Evolutionary conservation across 768 basidiomycete genomes (phyloP), one percentile per base, ranked within the genome.

Genomic region (Rhodotorula babjevae): DNA sequence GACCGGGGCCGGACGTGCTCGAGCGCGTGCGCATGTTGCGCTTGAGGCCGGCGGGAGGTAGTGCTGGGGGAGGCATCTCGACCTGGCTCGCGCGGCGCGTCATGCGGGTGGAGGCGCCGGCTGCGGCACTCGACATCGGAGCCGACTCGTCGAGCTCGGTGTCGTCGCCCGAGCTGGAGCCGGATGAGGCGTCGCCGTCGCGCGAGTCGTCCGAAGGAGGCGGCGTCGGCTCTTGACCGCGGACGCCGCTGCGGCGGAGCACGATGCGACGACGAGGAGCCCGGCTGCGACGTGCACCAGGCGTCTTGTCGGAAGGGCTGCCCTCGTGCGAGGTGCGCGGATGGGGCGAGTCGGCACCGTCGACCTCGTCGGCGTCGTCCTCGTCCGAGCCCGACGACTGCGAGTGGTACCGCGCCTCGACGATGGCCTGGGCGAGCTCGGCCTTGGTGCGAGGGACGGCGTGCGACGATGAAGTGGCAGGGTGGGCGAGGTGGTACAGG

Each of bases 101-200:
- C 58, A 68, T 56, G 31, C 42, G 40, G 36, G 36, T 36, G 5
- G 36, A 36, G 33, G 61, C 36, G 79, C 36, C 86, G 84, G 61
- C 84, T 83, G 21, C 81, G 16, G 81, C n/a, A 81, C 83, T 36
- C 27, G 44, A 19, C n/a, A 27, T 8, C 12, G 15, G 50, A 80
- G 77, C 42, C 50, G 3, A 46, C 47, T 82, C 84, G 14, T 80
- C 62, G 8, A 50, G 12, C 31, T 49, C 74, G 33, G 56, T 72
- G 42, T 55, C 67, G 25, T 46, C 66, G 19, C 36, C 66, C 9
- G 36, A 50, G 18, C 8, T 18, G 2, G 44, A 46, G 18, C 44
- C 44, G 44, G 44, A 46, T 11, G 44, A 46, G 18, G 60, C 65
- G 9, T 14, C 67, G 1, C 47, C 59, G 5, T 68, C 72, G 18